These are phyloP conservation scores for Isochrysis galbana DNA, from an alignment of 78 protist species.

Conservation along the genomic window DNA sequence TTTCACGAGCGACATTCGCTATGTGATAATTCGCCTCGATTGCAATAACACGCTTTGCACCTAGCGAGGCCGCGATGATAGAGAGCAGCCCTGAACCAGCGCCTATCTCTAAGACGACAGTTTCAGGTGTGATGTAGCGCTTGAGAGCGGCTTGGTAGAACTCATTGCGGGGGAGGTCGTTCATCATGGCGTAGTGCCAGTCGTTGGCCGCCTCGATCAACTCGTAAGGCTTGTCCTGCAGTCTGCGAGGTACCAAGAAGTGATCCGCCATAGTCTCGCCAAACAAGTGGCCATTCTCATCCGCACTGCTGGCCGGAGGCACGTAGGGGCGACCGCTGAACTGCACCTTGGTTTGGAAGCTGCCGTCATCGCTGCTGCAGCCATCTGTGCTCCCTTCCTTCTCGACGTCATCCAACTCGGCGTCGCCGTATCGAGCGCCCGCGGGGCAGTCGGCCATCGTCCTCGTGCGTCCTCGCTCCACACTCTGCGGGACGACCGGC, in stretches of 20 bases:
- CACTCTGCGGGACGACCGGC: too few species aligned
- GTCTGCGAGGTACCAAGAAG: constrained; percentile 20
- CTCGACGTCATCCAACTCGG: too few species aligned
- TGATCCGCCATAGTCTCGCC: not conserved
- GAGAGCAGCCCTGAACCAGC: constrained; percentile 61
- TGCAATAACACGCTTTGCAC: constrained; percentile 48
- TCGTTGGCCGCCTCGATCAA: constrained; percentile 48
- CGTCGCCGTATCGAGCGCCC: too few species aligned
- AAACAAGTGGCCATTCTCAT: not conserved
- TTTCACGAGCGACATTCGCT: not conserved
- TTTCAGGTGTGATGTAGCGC: not conserved
- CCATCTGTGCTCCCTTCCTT: too few species aligned
- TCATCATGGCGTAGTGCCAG: constrained; percentile 56
- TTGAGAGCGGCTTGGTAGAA: constrained; percentile 14
- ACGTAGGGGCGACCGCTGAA: constrained; percentile 7
- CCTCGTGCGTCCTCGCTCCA: too few species aligned
- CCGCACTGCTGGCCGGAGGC: not conserved
- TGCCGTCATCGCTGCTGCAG: not conserved
- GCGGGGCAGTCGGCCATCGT: too few species aligned
- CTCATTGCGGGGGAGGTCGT: constrained; percentile 47
- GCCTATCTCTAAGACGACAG: constrained; percentile 51
- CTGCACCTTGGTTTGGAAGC: not conserved
- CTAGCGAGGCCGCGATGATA: constrained; percentile 47
- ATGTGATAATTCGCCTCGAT: constrained; percentile 26
- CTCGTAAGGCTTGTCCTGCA: constrained; percentile 18